Evolutionary conservation across 2,329 filamentous ascomycete genomes (phyloP), one percentile per base, ranked within the genome.

Genomic region (Fusarium nematophilum): DNA sequence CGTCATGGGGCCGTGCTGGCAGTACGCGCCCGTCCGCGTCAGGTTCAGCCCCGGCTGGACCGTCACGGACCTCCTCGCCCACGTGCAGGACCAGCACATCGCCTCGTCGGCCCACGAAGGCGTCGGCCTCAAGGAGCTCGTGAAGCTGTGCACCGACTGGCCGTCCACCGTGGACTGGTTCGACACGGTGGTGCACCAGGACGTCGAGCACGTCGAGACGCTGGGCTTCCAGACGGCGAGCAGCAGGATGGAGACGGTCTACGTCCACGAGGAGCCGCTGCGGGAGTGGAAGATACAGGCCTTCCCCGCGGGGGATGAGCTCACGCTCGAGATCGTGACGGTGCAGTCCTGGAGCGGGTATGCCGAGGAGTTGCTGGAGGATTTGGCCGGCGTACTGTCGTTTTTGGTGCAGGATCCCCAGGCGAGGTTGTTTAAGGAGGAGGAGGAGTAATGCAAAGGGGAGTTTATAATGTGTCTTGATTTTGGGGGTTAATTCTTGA

Each of bases 1-100:
- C 47, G 84, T 89, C 39, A 79, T 85, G 38, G 88, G 88, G 0
- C 88, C 88, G 1, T 88, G 86, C 57, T 87, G 87, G 79, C 87
- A 90, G 64, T 87, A 89, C 67, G 80, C 88, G 1, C 88, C 88
- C 1, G 81, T 90, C 29, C 81, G 88, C 15, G 81, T 90, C 11
- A 75, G 74, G 23, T 85, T 90, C 65, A 74, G 77, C 3, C 65
- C 77, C 0, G 68, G 72, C 3, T 85, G 83, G 81, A 84, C 79
- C 3, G 82, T 75, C 1, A 59, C 78, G 3, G 82, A 86, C 50
- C 75, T 87, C 4, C 79, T 87, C 52, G 75, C 77, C 13, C 73
- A 77, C 52, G 78, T 87, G 15, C 83, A 87, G 71, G 74, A 81
- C 53, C 85, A 87, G 69, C 83, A 87, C 66, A 78, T 86, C 36